phyloP scores from a whole-genome alignment of 352 stramenopile genomes.

The Phytophthora europaea region DNA sequence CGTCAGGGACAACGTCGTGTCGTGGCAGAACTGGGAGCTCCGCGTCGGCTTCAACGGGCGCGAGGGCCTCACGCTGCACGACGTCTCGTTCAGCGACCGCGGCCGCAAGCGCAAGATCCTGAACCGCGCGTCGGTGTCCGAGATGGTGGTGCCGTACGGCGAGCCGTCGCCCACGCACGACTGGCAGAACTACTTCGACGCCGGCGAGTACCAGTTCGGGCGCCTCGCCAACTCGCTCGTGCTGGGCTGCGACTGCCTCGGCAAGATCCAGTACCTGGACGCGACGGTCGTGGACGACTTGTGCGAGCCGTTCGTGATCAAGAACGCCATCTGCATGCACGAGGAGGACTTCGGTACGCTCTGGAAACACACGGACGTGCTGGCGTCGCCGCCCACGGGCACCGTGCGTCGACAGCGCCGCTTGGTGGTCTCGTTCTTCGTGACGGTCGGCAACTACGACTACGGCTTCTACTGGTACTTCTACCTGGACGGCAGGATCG shows the following conservation, averaged over 20 bases:
- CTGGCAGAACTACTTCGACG: conserved; percentile 89
- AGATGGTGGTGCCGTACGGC: conserved; percentile 90
- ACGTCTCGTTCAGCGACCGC: conserved; percentile 61
- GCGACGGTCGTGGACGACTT: conserved; percentile 69
- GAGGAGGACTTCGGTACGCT: conserved; percentile 84
- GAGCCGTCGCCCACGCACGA: conserved; percentile 72
- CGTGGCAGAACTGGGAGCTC: conserved; percentile 85
- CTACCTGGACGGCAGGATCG: conserved; percentile 79
- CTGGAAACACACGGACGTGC: conserved; percentile 80
- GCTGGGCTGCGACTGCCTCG: conserved; percentile 85
- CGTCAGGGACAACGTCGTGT: too few species aligned
- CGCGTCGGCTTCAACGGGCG: conserved; percentile 84
- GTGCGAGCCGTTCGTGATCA: too few species aligned
- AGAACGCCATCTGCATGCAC: conserved; percentile 87
- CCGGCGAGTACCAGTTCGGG: conserved; percentile 79
- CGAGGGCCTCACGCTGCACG: conserved; percentile 82
- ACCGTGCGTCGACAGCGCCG: too few species aligned
- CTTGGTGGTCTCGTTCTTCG: too few species aligned
- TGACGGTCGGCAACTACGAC: conserved; percentile 89
- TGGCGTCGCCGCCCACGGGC: too few species aligned
- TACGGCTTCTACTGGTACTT: conserved; percentile 85
- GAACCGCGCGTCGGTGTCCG: conserved; percentile 70
- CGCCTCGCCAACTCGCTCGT: conserved; percentile 76
- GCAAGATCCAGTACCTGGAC: conserved; percentile 89
- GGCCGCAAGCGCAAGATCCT: too few species aligned